A percentile compares a stretch with the other conserved stretches of the same genome.
These are phyloP conservation scores for Fraxinus nigra DNA, from an alignment of 305 asterid genomes.

Conservation along the genomic window DNA sequence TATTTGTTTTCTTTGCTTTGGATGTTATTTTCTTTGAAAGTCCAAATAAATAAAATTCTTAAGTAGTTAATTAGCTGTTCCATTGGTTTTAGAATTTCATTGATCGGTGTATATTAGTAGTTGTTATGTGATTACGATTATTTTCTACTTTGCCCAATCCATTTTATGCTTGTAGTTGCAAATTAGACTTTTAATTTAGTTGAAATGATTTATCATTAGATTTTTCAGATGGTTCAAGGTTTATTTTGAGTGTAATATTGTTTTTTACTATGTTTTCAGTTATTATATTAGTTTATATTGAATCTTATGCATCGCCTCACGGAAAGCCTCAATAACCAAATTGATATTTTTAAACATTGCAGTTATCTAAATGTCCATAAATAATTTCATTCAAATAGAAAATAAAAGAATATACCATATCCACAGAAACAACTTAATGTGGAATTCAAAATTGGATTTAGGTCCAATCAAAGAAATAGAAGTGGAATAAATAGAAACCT, in stretches of 20 bases:
- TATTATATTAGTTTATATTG: not conserved
- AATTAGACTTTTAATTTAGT: not conserved
- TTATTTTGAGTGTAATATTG: not conserved
- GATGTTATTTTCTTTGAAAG: not conserved
- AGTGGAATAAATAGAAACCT: slow-evolving; percentile 2
- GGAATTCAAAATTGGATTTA: slow-evolving; percentile 5
- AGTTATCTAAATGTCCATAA: not conserved
- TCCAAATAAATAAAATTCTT: not conserved
- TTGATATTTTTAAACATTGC: not conserved
- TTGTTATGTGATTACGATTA: not conserved
- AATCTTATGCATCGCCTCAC: not conserved
- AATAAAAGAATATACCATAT: not conserved
- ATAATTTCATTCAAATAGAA: not conserved
- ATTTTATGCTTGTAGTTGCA: not conserved
- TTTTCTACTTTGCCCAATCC: not conserved
- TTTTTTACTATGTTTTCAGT: not conserved
- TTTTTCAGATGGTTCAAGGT: not conserved
- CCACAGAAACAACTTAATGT: slow-evolving; percentile 5
- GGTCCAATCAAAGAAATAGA: not conserved
- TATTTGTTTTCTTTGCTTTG: not conserved
- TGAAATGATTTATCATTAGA: not conserved
- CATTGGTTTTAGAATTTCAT: not conserved
- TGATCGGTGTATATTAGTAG: not conserved
- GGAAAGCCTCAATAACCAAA: not conserved
- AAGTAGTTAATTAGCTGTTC: not conserved